Base-by-base conservation (phyloP, 106 monocot genomes). In the Dioscorea alata region DNA sequence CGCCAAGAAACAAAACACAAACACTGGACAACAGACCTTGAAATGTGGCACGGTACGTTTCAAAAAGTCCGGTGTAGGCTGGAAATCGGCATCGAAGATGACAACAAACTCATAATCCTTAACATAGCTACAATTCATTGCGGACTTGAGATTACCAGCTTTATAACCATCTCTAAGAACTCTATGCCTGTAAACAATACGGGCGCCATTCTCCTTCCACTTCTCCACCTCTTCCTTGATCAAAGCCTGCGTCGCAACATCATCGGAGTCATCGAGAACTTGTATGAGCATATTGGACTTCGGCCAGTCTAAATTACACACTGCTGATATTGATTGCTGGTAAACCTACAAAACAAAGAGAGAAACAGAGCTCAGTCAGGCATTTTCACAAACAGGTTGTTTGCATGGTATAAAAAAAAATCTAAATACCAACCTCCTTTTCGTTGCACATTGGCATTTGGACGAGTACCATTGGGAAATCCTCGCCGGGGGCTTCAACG, bases 391-490 rank as follows among this genome's bases (percentile, higher is more conserved):
- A 42, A 42, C 42, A 42, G 42, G 42, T 42, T 42, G 42, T 42
- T 28, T 28, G 28, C 28, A 28, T 28, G 28, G 2, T 3, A 1
- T 28, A 28, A 28, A 28, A 28, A 28, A 28, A 28, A 28, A 1
- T 28, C 28, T 28, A 28, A 28, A 28, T 31, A 35, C 70, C 24
- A 53, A 89, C 96, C 96, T 97, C 96, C 67, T 76, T 89, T 80
- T 97, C 96, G 63, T 97, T 97, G 86, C 96, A 97, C 96, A 97
- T 97, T 31, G 96, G 96, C 42, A 97, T 97, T 69, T 97, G 96
- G 53, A 97, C 82, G 32, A 97, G 78, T 17, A 97, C 91, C 89
- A 89, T 89, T 49, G 96, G 96, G 76, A 82, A 89, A 69, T 82
- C 64, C 23, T 60, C 79, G 6, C 72, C 81, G 58, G 76, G 88